These are phyloP conservation scores for Cutaneotrichosporon curvatum DNA, from an alignment of 1,284 basidiomycete genomes.

Conservation along the genomic window DNA sequence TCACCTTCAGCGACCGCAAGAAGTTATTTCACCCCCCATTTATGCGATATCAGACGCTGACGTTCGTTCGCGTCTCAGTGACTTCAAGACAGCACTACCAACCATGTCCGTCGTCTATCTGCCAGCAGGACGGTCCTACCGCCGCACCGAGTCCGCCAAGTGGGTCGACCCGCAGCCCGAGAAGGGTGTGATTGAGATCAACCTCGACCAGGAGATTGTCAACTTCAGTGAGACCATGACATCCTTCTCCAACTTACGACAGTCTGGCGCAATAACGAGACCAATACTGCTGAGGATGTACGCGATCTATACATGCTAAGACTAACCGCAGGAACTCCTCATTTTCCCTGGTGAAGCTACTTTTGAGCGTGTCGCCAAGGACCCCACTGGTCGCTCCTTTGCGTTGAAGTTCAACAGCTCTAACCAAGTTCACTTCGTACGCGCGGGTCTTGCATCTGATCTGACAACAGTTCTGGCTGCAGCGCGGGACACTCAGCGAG, in stretches of 20 bases:
- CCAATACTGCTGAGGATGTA: constrained; percentile 34
- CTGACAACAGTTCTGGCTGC: constrained; percentile 43
- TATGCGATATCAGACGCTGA: too few relatives aligned
- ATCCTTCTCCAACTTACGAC: neutral
- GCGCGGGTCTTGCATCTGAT: constrained; percentile 1
- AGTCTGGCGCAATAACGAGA: constrained; percentile 40
- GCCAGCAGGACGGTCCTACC: constrained; percentile 37
- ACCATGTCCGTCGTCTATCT: constrained; percentile 33
- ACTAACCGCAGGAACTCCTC: constrained; percentile 35
- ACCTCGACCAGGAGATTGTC: constrained; percentile 38
- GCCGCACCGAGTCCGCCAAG: constrained; percentile 33
- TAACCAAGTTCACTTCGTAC: constrained; percentile 43
- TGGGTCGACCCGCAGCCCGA: constrained; percentile 44
- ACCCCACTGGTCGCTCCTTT: constrained; percentile 38
- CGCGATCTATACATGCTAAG: constrained; percentile 4
- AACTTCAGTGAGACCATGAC: constrained; percentile 30
- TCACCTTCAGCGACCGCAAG: too few relatives aligned
- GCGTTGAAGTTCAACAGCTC: constrained; percentile 43
- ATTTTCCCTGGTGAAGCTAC: constrained; percentile 46
- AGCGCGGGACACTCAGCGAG: constrained; percentile 24
- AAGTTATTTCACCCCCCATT: too few relatives aligned
- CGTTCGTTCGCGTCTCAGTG: too few relatives aligned
- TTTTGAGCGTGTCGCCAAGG: constrained; percentile 39
- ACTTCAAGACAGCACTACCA: too few relatives aligned
- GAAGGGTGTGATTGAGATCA: constrained; percentile 40